Evolutionary conservation across 2,329 filamentous ascomycete species (phyloP).

Genomic region (Coniochaeta sp.): DNA sequence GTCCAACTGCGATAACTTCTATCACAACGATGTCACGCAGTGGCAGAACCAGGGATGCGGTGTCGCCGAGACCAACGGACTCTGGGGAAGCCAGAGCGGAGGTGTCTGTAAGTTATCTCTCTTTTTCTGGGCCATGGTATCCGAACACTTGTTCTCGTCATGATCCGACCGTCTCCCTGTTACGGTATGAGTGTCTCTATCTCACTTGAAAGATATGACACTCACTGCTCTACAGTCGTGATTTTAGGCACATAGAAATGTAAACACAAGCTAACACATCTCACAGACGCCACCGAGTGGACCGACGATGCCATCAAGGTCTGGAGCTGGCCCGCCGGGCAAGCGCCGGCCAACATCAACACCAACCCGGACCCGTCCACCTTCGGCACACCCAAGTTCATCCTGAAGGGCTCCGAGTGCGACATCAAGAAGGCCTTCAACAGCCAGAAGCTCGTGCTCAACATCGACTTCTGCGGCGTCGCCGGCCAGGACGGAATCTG

Average conservation of each 20-base stretch:
- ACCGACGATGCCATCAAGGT: constrained; percentile 31
- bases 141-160: too few species aligned
- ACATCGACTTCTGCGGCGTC: constrained; percentile 69
- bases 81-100: constrained; percentile 28
- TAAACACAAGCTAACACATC: constrained; percentile 15
- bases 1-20: constrained; percentile 35
- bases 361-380: constrained; percentile 49
- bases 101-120: constrained; percentile 27
- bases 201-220: too few species aligned
- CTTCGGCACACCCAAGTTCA: constrained; percentile 60
- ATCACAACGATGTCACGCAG: constrained; percentile 28
- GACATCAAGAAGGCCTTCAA: constrained; percentile 57
- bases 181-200: too few species aligned
- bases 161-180: too few species aligned
- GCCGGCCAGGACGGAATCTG: constrained; percentile 34
- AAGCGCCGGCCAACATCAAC: constrained; percentile 26
- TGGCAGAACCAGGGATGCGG: constrained; percentile 32
- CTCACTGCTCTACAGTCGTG: too few species aligned
- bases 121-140: constrained; percentile 8
- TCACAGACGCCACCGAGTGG: constrained; percentile 32
- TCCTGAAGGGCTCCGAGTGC: constrained; percentile 52
- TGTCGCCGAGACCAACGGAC: constrained; percentile 28
- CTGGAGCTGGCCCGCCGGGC: constrained; percentile 28
- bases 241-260: too few species aligned
- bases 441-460: constrained; percentile 65